Percentiles rank a stretch among this genome's conserved stretches.
Conservation (phyloP, 2,329 filamentous ascomycete species). For the Exutisphaerella laricina region DNA sequence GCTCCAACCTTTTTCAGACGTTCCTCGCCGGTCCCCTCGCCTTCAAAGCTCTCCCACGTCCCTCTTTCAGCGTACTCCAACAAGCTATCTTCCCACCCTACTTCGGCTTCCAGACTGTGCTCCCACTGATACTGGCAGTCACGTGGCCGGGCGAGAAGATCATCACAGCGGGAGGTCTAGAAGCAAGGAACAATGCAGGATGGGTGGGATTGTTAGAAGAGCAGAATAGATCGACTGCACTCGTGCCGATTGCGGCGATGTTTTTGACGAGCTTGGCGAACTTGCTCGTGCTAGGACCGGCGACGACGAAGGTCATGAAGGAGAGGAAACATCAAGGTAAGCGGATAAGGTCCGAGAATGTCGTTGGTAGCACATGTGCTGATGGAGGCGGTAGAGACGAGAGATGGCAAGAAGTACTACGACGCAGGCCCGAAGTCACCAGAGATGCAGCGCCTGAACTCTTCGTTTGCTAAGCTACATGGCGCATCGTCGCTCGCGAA, state of each 20-base stretch:
- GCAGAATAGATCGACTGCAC: constrained; percentile 57
- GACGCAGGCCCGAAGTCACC: constrained; percentile 72
- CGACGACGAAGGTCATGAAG: constrained; percentile 68
- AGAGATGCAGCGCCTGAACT: constrained; percentile 78
- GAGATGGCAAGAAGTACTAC: constrained; percentile 82
- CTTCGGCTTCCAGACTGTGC: constrained; percentile 73
- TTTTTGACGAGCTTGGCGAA: constrained; percentile 69
- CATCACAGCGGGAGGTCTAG: constrained; percentile 21
- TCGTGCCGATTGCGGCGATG: constrained; percentile 64
- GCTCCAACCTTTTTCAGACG: constrained; percentile 80
- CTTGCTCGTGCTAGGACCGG: constrained; percentile 64
- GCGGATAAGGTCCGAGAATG: no score
- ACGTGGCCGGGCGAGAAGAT: constrained; percentile 66
- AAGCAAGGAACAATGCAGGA: constrained; percentile 25
- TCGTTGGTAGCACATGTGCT: constrained; percentile 14
- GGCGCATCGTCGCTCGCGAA: constrained; percentile 77
- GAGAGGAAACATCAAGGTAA: constrained; percentile 73
- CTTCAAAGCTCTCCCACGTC: constrained; percentile 68
- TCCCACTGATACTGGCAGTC: constrained; percentile 67
- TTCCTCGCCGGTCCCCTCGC: constrained; percentile 70
- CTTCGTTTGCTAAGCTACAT: constrained; percentile 71
- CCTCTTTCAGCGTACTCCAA: constrained; percentile 77
- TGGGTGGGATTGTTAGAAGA: constrained; percentile 47
- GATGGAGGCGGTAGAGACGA: constrained; percentile 54
- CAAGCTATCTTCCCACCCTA: constrained; percentile 79